Evolutionary conservation across 176 grass and related monocot species (phyloP).

Genomic region (Triticum monococcum): DNA sequence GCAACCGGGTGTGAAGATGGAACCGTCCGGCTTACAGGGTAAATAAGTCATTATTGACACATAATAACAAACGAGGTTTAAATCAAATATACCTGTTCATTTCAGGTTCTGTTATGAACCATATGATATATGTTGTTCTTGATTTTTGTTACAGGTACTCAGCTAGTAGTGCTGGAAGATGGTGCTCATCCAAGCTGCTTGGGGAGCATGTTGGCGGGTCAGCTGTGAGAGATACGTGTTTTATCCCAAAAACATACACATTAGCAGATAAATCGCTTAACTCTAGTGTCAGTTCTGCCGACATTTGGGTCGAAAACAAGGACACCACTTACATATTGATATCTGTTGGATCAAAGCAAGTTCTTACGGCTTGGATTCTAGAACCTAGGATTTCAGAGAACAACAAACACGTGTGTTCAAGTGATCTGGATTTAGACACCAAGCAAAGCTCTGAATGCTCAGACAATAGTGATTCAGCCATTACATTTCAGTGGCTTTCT

Average conservation of each 20-base stretch:
- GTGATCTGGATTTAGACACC: conserved; percentile 23
- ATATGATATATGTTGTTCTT: conserved; percentile 13
- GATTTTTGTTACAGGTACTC: conserved; percentile 58
- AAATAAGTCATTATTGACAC: conserved; percentile 16
- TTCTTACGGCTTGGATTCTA: conserved; percentile 87
- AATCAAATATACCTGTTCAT: neutral
- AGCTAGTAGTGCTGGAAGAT: conserved; percentile 49
- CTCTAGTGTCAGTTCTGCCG: conserved; percentile 9
- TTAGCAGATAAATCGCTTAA: conserved; percentile 33
- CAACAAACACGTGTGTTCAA: neutral
- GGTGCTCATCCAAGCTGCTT: conserved; percentile 79
- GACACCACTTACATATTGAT: conserved; percentile 63
- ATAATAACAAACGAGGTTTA: neutral
- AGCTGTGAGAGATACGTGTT: conserved; percentile 84
- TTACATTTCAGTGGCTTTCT: conserved; percentile 93
- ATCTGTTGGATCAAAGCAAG: conserved; percentile 97
- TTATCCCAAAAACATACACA: conserved; percentile 57
- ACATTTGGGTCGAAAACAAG: conserved; percentile 21
- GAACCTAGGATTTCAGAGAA: conserved; percentile 32
- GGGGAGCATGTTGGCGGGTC: conserved; percentile 97
- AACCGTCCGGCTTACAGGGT: conserved; percentile 85
- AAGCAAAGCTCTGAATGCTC: conserved; percentile 24
- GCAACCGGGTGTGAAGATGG: conserved; percentile 97
- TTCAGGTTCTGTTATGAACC: neutral
- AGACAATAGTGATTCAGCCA: conserved; percentile 14